phyloP scores from a whole-genome alignment of 1,284 basidiomycete genomes.

The Cystobasidium slooffiae region DNA sequence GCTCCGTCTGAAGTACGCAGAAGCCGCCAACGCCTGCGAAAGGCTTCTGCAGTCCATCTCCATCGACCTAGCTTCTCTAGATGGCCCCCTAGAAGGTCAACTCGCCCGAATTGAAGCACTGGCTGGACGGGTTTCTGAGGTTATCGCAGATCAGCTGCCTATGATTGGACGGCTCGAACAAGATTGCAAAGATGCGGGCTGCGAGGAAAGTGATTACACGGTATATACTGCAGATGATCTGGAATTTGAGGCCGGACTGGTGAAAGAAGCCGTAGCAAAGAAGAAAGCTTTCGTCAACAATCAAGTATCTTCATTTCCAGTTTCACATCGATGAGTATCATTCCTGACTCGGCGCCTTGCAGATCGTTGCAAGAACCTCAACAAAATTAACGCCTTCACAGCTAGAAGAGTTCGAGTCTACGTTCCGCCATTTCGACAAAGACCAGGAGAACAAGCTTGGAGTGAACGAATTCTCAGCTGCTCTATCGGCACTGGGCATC shows the following conservation, averaged over 20 bases:
- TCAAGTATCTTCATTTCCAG: constrained; percentile 64
- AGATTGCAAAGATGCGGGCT: constrained; percentile 84
- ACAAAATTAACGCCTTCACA: constrained; percentile 93
- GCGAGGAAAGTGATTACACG: constrained; percentile 97
- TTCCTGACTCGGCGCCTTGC: not conserved
- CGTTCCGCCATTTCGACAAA: constrained; percentile 95
- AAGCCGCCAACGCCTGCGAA: constrained; percentile 82
- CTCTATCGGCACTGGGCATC: constrained; percentile 90
- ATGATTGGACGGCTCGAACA: constrained; percentile 61
- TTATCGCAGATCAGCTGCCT: constrained; percentile 20
- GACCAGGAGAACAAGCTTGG: constrained; percentile 87
- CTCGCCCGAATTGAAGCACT: constrained; percentile 61
- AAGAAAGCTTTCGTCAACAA: constrained; percentile 96
- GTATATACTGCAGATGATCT: constrained; percentile 89
- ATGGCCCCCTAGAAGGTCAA: constrained; percentile 75
- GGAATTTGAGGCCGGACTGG: constrained; percentile 82
- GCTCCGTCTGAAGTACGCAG: constrained; percentile 80
- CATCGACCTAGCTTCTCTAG: constrained; percentile 73
- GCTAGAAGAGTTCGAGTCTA: constrained; percentile 94
- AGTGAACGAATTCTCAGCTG: constrained; percentile 84
- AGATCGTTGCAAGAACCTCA: constrained; percentile 90
- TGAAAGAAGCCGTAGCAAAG: constrained; percentile 79
- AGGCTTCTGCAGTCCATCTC: constrained; percentile 72
- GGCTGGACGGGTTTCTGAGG: constrained; percentile 2
- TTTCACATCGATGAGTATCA: not conserved